Evolutionary conservation across 2,329 filamentous ascomycete species (phyloP), one percentile per base, ranked within the genome.

Genomic region (Fusarium sp.): DNA sequence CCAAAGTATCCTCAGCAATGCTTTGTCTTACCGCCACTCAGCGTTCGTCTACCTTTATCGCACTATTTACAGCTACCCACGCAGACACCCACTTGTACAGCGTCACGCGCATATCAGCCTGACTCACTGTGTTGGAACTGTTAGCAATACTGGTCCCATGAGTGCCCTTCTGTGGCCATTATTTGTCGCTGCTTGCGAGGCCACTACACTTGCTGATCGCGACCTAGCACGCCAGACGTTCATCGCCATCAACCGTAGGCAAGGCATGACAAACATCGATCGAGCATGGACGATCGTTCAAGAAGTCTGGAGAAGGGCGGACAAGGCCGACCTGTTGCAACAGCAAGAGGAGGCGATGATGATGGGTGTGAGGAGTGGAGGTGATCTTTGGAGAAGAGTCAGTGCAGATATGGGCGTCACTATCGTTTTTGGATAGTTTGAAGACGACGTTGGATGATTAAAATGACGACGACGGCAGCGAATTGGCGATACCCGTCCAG

Each of bases 211-310:
- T 2, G 80, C 79, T 11, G 88, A 91, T 73, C 80, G 88, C 18
- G 80, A 80, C 8, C 77, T 87, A 20, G 87, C 88, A 6, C 76
- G 81, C 27, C 79, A 80, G 57, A 81, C 86, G 0, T 90, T 90
- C 71, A 75, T 78, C 7, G 85, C 84, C 7, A 81, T 89, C 11
- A 84, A 86, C 61, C 82, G 80, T 55, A 79, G 88, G 20, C 89
- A 90, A 75, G 88, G 89, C 21, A 90, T 90, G 89, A 84, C 84
- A 20, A 91, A 91, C 71, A 90, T 91, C 60, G 83, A 84, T 66
- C 82, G 87, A 64, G 86, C 88, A 5, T 89, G 88, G 86, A 82
- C 82, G 14, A 86, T 91, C 37, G 84, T 89, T 5, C 82, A 86
- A 69, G 88, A 90, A 74, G 85, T 91, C 12, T 91, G 89, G 87